Conservation (phyloP, 306 rosid genomes). For the Oxytropis ochrocephala region DNA sequence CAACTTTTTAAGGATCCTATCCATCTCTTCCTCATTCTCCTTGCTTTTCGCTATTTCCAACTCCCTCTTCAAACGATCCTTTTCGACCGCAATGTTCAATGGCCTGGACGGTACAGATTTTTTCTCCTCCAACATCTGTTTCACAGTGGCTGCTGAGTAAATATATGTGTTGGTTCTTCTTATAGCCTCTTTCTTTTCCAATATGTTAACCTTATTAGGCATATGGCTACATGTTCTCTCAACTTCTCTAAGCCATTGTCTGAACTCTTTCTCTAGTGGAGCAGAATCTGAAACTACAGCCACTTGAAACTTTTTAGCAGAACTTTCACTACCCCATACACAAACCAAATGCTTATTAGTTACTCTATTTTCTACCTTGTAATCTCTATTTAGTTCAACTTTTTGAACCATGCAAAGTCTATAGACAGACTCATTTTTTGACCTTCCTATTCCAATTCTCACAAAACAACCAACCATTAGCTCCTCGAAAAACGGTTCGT, state of each 20-base stretch:
- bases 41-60: slow-evolving; percentile 43
- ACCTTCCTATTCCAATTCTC: slow-evolving; percentile 52
- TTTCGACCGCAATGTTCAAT: slow-evolving; percentile 56
- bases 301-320: slow-evolving; percentile 46
- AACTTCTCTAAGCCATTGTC: slow-evolving; percentile 44
- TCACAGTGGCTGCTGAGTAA: slow-evolving; percentile 55
- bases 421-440: slow-evolving; percentile 40
- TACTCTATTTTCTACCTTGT: slow-evolving; percentile 46
- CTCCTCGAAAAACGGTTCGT: slow-evolving; percentile 64
- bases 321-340: slow-evolving; percentile 52
- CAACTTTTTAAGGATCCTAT: slow-evolving; percentile 37
- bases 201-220: slow-evolving; percentile 36
- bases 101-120: slow-evolving; percentile 40
- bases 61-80: slow-evolving; percentile 44
- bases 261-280: slow-evolving; percentile 48
- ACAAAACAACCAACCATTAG: slow-evolving; percentile 61
- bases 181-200: slow-evolving; percentile 49
- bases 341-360: slow-evolving; percentile 54
- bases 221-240: slow-evolving; percentile 40
- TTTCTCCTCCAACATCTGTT: slow-evolving; percentile 61
- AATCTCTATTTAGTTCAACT: slow-evolving; percentile 28
- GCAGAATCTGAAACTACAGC: slow-evolving; percentile 53
- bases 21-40: slow-evolving; percentile 30
- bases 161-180: slow-evolving; percentile 36
- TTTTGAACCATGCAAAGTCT: slow-evolving; percentile 52